A percentile compares a stretch with the other conserved stretches of the same genome.
These are phyloP conservation scores for Saksenaea vasiformis DNA, from an alignment of 371 early-diverging fungal species.

Conservation along the genomic window DNA sequence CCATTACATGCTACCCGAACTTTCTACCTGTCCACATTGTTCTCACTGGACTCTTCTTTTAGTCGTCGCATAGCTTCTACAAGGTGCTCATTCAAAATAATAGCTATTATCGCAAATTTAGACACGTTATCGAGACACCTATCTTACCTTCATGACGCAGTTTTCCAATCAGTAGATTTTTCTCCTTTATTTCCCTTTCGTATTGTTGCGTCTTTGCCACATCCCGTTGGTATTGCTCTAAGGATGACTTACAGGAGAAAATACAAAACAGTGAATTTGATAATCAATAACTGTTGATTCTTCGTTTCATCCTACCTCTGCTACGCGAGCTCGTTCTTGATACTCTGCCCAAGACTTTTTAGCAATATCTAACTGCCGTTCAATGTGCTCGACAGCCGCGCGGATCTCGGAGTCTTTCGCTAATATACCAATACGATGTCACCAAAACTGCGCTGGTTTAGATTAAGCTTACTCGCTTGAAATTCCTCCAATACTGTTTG, in stretches of 20 bases:
- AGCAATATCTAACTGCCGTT: conserved; percentile 55
- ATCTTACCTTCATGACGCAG: conserved; percentile 73
- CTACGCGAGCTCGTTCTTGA: conserved; percentile 56
- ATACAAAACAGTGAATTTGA: neutral
- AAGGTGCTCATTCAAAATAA: conserved; percentile 82
- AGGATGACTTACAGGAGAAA: neutral
- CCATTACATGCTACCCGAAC: neutral
- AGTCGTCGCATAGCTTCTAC: conserved; percentile 85
- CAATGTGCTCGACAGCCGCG: conserved; percentile 72
- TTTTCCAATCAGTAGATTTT: conserved; percentile 75
- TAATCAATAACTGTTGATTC: neutral
- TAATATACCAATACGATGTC: conserved; percentile 11
- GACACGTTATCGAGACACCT: neutral
- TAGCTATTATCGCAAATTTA: conserved; percentile 36
- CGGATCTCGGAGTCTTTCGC: conserved; percentile 79
- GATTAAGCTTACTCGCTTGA: conserved; percentile 65
- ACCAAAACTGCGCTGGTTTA: neutral
- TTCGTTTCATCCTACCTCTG: conserved; percentile 50
- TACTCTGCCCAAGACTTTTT: conserved; percentile 60
- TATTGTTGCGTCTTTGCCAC: conserved; percentile 63
- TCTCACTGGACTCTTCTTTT: conserved; percentile 75
- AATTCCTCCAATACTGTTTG: conserved; percentile 87
- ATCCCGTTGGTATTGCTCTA: conserved; percentile 60
- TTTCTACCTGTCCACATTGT: conserved; percentile 74
- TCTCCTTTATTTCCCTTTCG: conserved; percentile 76